phyloP scores from a whole-genome alignment of 768 basidiomycete genomes.

The Pseudohyphozyma bogoriensis region DNA sequence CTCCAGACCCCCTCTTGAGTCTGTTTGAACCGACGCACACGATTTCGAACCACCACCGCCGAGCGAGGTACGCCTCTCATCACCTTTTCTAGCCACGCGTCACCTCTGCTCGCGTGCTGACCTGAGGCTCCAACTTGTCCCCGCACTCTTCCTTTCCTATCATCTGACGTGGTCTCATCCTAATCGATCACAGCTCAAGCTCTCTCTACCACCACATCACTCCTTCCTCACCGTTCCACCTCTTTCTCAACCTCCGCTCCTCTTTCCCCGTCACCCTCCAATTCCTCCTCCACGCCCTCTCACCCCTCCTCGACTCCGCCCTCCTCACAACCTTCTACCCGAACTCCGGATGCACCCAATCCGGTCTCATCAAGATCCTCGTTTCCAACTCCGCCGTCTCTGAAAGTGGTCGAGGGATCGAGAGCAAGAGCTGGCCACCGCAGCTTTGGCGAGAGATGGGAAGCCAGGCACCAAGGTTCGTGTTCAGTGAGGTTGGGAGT shows the following conservation, averaged over 20 bases:
- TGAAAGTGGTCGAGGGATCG: no score
- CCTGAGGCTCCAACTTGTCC: no score
- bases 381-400: conserved; percentile 1
- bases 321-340: conserved; percentile 17
- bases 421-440: not conserved
- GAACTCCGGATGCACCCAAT: not conserved
- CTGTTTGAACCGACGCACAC: not conserved
- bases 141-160: no score
- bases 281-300: conserved; percentile 9
- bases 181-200: not conserved
- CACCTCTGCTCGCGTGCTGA: not conserved
- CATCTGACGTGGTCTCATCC: no score
- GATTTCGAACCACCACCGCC: conserved; percentile 5
- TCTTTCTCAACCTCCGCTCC: conserved; percentile 9
- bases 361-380: conserved; percentile 15
- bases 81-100: not conserved
- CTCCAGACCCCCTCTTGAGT: conserved; percentile 6
- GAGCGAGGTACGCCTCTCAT: not conserved
- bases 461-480: not conserved
- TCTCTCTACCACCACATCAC: conserved; percentile 8
- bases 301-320: conserved; percentile 9
- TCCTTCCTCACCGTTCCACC: conserved; percentile 2
- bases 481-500: not conserved
- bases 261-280: conserved; percentile 2
- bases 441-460: conserved; percentile 6